Conservation (phyloP, 805 yeast species). For the Metschnikowia henanensis region DNA sequence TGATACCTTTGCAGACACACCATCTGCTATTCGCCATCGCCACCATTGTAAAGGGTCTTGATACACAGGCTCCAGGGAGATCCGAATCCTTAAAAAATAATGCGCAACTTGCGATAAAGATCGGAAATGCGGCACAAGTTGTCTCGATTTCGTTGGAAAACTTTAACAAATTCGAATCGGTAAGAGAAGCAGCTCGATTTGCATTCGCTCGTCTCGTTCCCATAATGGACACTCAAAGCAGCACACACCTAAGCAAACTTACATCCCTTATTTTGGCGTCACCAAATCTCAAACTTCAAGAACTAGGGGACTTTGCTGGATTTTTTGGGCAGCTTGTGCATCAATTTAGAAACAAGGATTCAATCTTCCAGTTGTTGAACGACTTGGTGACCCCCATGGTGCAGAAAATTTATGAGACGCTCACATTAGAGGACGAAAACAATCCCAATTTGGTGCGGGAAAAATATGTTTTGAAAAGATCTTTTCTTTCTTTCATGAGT, state of each 20-base stretch:
- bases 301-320: conserved; percentile 77
- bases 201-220: conserved; percentile 87
- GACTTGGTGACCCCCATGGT: conserved; percentile 75
- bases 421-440: conserved; percentile 39
- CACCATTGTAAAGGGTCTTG: conserved; percentile 85
- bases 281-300: conserved; percentile 58
- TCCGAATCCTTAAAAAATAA: conserved; percentile 22
- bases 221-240: conserved; percentile 51
- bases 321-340: conserved; percentile 90
- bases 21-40: conserved; percentile 89
- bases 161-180: conserved; percentile 60
- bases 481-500: conserved; percentile 68
- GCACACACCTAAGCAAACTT: conserved; percentile 60
- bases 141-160: conserved; percentile 81
- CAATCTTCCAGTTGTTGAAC: conserved; percentile 71
- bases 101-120: conserved; percentile 39
- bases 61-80: conserved; percentile 42
- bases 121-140: conserved; percentile 75
- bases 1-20: conserved; percentile 70
- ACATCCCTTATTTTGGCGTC: conserved; percentile 58
- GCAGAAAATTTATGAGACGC: conserved; percentile 54
- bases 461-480: conserved; percentile 62
- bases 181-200: conserved; percentile 85
- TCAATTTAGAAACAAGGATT: conserved; percentile 62
- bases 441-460: conserved; percentile 66